A percentile compares a stretch with the other conserved stretches of the same genome.
phyloP scores from a whole-genome alignment of 345 rosid genomes.

The Iberis pinnata region DNA sequence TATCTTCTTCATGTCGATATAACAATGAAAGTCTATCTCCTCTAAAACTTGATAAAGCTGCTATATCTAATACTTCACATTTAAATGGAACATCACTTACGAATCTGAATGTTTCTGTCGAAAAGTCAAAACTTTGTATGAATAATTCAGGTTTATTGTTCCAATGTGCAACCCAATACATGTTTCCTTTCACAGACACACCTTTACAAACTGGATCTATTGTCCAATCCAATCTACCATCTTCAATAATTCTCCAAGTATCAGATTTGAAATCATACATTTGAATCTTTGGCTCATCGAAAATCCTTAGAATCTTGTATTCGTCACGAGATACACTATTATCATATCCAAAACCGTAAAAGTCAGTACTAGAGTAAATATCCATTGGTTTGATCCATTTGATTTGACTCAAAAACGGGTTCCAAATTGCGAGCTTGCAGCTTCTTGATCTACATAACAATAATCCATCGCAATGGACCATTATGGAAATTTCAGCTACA shows the following conservation, averaged over 20 bases:
- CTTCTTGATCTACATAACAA: constrained; percentile 22
- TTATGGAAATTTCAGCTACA: constrained; percentile 8
- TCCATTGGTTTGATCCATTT: constrained; percentile 23
- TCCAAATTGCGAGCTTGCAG: constrained; percentile 23
- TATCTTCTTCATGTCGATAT: constrained; percentile 14
- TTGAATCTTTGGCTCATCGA: constrained; percentile 11
- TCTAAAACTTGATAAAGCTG: constrained; percentile 18
- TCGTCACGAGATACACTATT: constrained; percentile 13
- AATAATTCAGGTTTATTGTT: constrained; percentile 14
- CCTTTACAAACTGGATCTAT: constrained; percentile 28
- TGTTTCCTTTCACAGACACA: constrained; percentile 26
- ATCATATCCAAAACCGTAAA: constrained; percentile 25
- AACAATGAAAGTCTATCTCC: constrained; percentile 28
- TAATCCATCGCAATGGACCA: constrained; percentile 24
- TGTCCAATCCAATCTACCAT: constrained; percentile 18
- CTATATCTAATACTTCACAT: constrained; percentile 13
- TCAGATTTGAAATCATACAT: constrained; percentile 12
- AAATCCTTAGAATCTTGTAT: constrained; percentile 23
- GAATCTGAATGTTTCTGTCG: constrained; percentile 11
- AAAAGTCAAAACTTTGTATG: constrained; percentile 23
- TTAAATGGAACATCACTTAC: not conserved
- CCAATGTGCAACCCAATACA: constrained; percentile 31
- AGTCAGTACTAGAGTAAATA: constrained; percentile 15
- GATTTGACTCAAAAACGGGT: constrained; percentile 20
- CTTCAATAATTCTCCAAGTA: constrained; percentile 18